These are phyloP conservation scores for Pichia sp. DNA, from an alignment of 1,139 yeast genomes.

Conservation along the genomic window DNA sequence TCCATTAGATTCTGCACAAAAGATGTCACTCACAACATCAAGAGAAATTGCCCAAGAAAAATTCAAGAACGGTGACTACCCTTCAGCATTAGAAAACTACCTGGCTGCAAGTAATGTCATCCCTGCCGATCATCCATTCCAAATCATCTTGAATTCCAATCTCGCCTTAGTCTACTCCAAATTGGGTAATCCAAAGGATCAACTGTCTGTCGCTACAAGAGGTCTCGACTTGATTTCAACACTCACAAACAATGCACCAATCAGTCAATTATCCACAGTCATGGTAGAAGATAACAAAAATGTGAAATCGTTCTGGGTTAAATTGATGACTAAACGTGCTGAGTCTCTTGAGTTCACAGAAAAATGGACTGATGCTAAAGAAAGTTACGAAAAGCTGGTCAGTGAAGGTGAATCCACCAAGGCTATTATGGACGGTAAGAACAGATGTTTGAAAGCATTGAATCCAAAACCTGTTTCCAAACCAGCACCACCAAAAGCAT, in stretches of 20 bases:
- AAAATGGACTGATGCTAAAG: conserved; percentile 60
- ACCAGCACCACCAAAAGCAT: conserved; percentile 19
- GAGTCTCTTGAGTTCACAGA: conserved; percentile 84
- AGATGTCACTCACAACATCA: conserved; percentile 8
- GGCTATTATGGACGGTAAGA: conserved; percentile 72
- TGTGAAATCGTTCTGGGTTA: conserved; percentile 70
- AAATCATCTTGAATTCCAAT: conserved; percentile 73
- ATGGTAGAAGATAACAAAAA: conserved; percentile 52
- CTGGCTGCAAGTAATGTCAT: conserved; percentile 58
- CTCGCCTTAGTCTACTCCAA: conserved; percentile 69
- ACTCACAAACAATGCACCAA: conserved; percentile 19
- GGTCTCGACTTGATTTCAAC: conserved; percentile 57
- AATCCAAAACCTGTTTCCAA: conserved; percentile 41
- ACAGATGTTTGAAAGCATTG: conserved; percentile 69
- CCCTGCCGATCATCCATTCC: conserved; percentile 64
- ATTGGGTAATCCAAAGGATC: conserved; percentile 70
- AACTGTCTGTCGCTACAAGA: conserved; percentile 50
- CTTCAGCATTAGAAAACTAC: conserved; percentile 61
- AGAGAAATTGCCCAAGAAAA: conserved; percentile 34
- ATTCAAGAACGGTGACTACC: conserved; percentile 81
- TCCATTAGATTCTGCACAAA: conserved; percentile 13
- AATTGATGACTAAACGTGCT: conserved; percentile 68
- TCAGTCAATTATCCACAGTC: conserved; percentile 33
- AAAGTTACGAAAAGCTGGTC: conserved; percentile 58
- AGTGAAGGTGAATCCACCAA: conserved; percentile 66